Base-by-base conservation (phyloP, 352 stramenopile genomes). In the Aphanomyces euteiches region DNA sequence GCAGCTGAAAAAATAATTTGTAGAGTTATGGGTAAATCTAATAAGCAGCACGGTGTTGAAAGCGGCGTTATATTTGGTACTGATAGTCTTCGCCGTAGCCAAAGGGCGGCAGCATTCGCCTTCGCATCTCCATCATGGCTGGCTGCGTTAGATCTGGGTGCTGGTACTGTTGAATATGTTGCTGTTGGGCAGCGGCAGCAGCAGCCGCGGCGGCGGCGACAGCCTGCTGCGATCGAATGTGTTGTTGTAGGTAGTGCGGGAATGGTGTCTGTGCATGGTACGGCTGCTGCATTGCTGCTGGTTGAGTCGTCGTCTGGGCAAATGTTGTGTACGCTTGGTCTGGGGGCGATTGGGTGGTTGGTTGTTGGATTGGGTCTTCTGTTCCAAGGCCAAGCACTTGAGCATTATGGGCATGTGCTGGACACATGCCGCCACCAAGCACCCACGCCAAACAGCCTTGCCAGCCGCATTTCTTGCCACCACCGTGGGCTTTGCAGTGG, bases 401-500 rank as follows among this genome's bases (percentile, higher is more conserved):
- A 12, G 57, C 57, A 66, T 48, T 17, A 15, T 38, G 59, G 1
- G n/a, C 38, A 65, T 95, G 85, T 58, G 89, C 79, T 3, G 73
- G 56, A 67, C 87, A 95, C 66, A 87, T 88, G 53, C 87, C 87
- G 34, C 87, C 87, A 10, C 87, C 87, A 0, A 91, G 54, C 21
- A 95, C 87, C 87, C 87, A 95, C 56, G 83, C 85, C 47, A 88
- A 90, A 80, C 87, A 95, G 47, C 79, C 85, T 43, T 79, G 65
- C 15, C 78, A 79, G 17, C 69, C 77, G 47, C 87, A 95, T 75
- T 93, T 92, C 66, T 91, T 91, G 40, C 87, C 87, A 28, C 86
- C 87, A 3, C 87, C 87, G 67, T 95, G 87, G 15, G 81, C 85
- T 56, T 95, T 95, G 73, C 87, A 95, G 41, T 84, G 84, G n/a